Conservation (phyloP, 495 filamentous ascomycete genomes). For the Acidomyces sp. region DNA sequence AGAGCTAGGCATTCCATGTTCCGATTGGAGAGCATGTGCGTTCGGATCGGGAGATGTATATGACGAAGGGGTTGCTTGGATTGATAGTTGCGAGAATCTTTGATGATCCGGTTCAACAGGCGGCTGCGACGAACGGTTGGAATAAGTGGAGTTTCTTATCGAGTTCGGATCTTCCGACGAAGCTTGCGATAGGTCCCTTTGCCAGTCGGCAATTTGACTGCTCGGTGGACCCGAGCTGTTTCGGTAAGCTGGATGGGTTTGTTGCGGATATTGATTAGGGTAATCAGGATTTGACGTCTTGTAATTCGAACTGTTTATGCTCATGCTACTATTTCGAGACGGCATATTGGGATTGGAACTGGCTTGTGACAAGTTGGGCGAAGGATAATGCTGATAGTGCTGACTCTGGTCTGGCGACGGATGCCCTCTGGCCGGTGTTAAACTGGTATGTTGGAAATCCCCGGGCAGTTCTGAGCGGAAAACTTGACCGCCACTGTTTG, state of each 20-base stretch:
- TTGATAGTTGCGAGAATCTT: constrained; percentile 2
- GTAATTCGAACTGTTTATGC: no score
- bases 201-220: constrained; percentile 1
- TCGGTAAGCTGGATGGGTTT: constrained; percentile 1
- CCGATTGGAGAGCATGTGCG: no score
- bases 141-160: background rate
- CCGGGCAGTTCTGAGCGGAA: constrained; percentile 14
- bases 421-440: background rate
- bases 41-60: background rate
- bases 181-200: background rate
- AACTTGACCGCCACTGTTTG: constrained; percentile 7
- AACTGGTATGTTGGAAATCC: no score
- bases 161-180: constrained; percentile 3
- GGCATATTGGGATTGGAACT: background rate
- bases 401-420: background rate
- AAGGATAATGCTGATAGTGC: background rate
- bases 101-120: constrained; percentile 2
- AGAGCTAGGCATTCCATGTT: no score
- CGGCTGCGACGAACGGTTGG: background rate
- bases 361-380: background rate
- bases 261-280: background rate
- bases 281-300: background rate
- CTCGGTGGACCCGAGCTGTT: background rate
- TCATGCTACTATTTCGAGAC: background rate
- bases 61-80: background rate